Base-by-base conservation (phyloP, 768 basidiomycete genomes). In the Phaffia australis region DNA sequence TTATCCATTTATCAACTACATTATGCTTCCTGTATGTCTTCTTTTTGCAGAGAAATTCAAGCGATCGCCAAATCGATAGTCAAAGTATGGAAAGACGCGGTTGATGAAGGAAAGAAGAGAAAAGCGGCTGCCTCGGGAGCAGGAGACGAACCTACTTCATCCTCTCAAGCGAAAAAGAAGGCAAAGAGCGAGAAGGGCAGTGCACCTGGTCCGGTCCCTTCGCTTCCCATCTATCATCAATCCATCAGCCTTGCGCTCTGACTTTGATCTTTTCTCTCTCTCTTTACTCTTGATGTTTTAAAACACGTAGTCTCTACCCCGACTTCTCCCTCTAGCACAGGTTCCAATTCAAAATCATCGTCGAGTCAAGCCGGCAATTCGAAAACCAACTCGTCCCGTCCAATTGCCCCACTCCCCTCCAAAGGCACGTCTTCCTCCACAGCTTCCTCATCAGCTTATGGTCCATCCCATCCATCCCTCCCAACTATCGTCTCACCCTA, bases 21-120 rank as follows among this genome's bases (percentile, higher is more conserved):
- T n/a, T 42, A 5, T 42, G 35, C 47, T 27, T 56, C 54, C 8
- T 8, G 8, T 27, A 6, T 23, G 19, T n/a, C 35, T 27, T 16
- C 27, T 21, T 7, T 11, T 25, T 29, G 82, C 16, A 88, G 86
- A 72, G 81, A 84, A 15, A 84, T 95, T 11, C 75, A 88, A 9
- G 87, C 89, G 70, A 79, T 88, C 7, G 89, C 92, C 21, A 94
- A 93, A 76, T 89, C 90, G 70, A 79, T 93, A 55, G 92, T 95
- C 58, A 88, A 85, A 77, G 87, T 86, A 73, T 95, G 91, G 91
- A 93, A 93, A 77, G 81, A 79, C 35, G 86, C 86, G 68, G 92
- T 94, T 46, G 89, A 91, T 67, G 71, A 67, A 19, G 65, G 55
- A 50, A 84, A 83, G 61, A 60, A 63, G 62, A 50, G 63, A 14